phyloP scores from a whole-genome alignment of 257 asterid genomes.

The Lycium barbarum region DNA sequence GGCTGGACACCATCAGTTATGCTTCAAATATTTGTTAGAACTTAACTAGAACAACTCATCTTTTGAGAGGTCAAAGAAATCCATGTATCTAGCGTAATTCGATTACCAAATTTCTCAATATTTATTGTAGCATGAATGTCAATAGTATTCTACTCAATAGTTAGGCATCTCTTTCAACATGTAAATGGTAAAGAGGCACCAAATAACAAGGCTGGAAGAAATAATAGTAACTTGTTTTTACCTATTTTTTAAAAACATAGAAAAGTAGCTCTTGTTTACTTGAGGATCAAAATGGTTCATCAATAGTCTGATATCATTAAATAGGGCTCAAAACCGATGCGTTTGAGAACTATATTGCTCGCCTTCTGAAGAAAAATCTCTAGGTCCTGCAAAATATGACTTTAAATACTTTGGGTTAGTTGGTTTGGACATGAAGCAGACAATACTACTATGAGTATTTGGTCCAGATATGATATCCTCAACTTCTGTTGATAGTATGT shows the following conservation, averaged over 20 bases:
- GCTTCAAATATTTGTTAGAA: conserved; percentile 19
- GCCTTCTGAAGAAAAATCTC: neutral
- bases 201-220: conserved; percentile 1
- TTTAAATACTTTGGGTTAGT: neutral
- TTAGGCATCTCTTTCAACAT: neutral
- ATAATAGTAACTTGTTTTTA: neutral
- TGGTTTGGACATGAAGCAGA: neutral
- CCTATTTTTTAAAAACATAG: neutral
- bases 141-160: neutral
- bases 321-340: neutral
- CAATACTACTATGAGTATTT: neutral
- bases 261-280: conserved; percentile 7
- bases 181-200: conserved; percentile 14
- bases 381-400: neutral
- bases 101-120: conserved; percentile 1
- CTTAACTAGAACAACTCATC: neutral
- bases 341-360: neutral
- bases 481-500: conserved; percentile 3
- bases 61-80: conserved; percentile 15
- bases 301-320: neutral
- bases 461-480: conserved; percentile 22
- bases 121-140: neutral
- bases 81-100: neutral
- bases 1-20: neutral
- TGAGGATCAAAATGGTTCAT: conserved; percentile 14